phyloP scores from a whole-genome alignment of 805 yeast species.

The Saccharomycopsis sp. region DNA sequence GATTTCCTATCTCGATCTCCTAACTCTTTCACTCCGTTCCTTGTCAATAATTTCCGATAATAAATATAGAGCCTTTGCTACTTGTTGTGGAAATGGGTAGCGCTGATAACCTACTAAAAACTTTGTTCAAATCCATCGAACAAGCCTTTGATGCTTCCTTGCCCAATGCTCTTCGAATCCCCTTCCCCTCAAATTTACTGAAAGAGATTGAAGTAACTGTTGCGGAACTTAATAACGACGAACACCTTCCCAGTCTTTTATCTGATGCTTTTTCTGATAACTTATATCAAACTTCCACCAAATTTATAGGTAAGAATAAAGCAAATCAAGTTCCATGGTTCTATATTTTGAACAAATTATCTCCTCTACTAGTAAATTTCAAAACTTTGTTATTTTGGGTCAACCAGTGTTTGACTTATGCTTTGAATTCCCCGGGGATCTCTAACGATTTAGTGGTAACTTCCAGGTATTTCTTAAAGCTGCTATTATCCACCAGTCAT shows the following conservation, averaged over 20 bases:
- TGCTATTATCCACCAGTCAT: not conserved
- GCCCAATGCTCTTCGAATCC: slow-evolving; percentile 1
- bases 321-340: slow-evolving; percentile 8
- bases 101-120: not conserved
- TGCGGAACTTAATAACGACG: slow-evolving; percentile 5
- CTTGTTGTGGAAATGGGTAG: no score
- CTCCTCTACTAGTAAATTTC: slow-evolving; percentile 8
- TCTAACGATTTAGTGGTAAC: slow-evolving; percentile 12
- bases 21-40: no score
- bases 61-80: no score
- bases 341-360: slow-evolving; percentile 8
- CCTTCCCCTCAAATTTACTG: slow-evolving; percentile 4
- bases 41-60: no score
- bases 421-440: slow-evolving; percentile 18
- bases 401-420: slow-evolving; percentile 15
- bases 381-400: slow-evolving; percentile 12
- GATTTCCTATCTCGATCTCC: no score
- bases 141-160: slow-evolving; percentile 5
- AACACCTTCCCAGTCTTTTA: not conserved
- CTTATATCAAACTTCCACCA: slow-evolving; percentile 3
- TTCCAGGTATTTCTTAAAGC: slow-evolving; percentile 12
- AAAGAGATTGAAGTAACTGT: slow-evolving; percentile 4
- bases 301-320: slow-evolving; percentile 2
- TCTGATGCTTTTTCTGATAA: slow-evolving; percentile 2
- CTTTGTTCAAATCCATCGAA: slow-evolving; percentile 10